Percentiles rank a stretch among this genome's conserved stretches.
Evolutionary conservation across 164 flowering plant genomes (phyloP).

Genomic region (Annona squamosa): DNA sequence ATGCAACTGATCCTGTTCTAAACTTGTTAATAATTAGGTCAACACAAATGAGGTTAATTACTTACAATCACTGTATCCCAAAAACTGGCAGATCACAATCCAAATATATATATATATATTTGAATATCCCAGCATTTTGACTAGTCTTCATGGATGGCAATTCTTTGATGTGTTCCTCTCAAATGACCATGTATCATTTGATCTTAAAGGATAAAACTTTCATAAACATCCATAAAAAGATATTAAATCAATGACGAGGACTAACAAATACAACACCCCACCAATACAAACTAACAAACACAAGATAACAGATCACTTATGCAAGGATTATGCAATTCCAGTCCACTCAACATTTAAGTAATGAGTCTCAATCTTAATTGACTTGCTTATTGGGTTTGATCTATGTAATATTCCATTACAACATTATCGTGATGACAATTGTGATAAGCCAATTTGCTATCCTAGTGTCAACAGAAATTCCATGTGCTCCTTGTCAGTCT

Average conservation of each 20-base stretch:
- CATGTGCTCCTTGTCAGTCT: too few relatives aligned
- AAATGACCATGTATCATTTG: neutral
- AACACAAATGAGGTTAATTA: neutral
- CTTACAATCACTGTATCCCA: neutral
- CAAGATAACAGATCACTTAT: neutral
- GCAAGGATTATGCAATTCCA: neutral
- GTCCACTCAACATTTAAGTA: neutral
- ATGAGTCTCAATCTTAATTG: too few relatives aligned
- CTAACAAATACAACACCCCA: neutral
- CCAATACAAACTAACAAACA: neutral
- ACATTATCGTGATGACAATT: too few relatives aligned
- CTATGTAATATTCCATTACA: too few relatives aligned
- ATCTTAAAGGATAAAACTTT: neutral
- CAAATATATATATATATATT: neutral
- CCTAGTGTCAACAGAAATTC: too few relatives aligned
- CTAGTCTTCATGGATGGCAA: neutral
- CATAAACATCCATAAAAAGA: neutral
- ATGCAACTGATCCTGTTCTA: neutral
- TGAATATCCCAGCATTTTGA: neutral
- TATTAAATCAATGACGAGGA: neutral
- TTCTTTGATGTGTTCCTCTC: neutral
- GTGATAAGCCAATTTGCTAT: too few relatives aligned
- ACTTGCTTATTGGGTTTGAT: too few relatives aligned
- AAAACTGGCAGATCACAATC: neutral
- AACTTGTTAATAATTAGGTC: neutral